Evolutionary conservation across 129 eudicot genomes (phyloP), one percentile per base, ranked within the genome.

Genomic region (Saposhnikovia divaricata): DNA sequence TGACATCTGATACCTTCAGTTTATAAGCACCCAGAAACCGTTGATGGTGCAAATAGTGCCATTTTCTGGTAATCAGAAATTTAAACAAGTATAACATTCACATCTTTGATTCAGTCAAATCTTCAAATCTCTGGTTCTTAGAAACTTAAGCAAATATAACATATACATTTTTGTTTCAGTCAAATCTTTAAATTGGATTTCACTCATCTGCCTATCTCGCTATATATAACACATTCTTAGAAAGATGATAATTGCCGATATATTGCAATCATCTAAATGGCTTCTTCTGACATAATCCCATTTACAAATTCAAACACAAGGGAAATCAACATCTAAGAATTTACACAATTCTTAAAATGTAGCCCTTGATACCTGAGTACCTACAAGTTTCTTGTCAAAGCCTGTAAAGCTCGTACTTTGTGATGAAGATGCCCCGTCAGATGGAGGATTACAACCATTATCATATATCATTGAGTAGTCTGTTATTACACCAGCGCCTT

Each of bases 401-500:
- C 73, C 73, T 31, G 73, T 68, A 31, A 68, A 68, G 42, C 73
- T 68, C 14, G 73, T 68, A 68, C 73, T 68, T 31, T 68, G 73
- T 68, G 73, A 68, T 68, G 73, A 68, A 68, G 73, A 68, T 68
- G 73, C 73, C 42, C 73, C 73, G 34, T 68, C 73, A 31, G 39
- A 34, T 31, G 73, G 21, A 68, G 73, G 42, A 12, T 68, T 31
- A 68, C 42, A 68, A 31, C 42, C 38, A 0, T 68, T 68, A 12
- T 68, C 73, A 68, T 68, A 68, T 68, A 68, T 28, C 73, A 68
- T 68, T 68, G 73, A 68, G 73, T 68, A 68, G 37, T 68, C 73
- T 68, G 73, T 68, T 68, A 68, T 68, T 10, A 68, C 73, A 31
- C 73, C 73, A 15, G 73, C 73, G 23, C 43, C 73, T 68, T 68